Base-by-base conservation (phyloP, 768 basidiomycete genomes). In the Leucocoprinus birnbaumii region DNA sequence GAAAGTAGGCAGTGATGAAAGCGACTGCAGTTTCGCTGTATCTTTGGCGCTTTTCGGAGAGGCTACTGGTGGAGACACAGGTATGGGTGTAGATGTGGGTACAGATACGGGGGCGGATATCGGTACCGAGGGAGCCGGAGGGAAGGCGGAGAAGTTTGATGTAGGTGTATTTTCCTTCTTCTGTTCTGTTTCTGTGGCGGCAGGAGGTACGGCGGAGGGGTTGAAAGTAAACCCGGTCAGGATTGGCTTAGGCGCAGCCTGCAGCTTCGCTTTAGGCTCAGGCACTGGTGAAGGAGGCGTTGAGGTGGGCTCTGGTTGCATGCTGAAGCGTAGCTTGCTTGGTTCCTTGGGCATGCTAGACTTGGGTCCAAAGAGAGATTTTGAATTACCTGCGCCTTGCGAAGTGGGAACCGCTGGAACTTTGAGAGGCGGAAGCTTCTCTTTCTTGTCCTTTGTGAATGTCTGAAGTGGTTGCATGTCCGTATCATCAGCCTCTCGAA, bases 311-410 rank as follows among this genome's bases (percentile, higher is more conserved):
- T 86, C 86, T 2, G 81, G 78, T 45, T 83, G 80, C 66, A 86
- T 82, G 60, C 87, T 88, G 61, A 78, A 86, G 24, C 89, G 81
- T 54, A 91, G 74, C 63, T 90, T 91, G 56, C 89, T 90, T 2
- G 89, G 88, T 53, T 88, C 86, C 63, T 84, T 88, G 1, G 89
- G 89, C 8, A 78, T 37, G 9, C 78, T 26, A 71, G 69, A 24
- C 74, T 80, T 2, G 79, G 48, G 58, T 55, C 59, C 45, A 43
- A 59, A 18, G 65, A 64, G 51, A 58, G 62, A 52, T 31, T 53
- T 56, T 57, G 26, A 45, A 35, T 41, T 24, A 18, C 34, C 18
- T 42, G 48, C 54, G 41, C 38, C 40, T 13, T 47, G 38, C 27
- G n/a, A n/a, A n/a, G 38, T 42, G 46, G 53, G 48, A 13, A 40